Conservation (phyloP, 768 basidiomycete species). For the Pisolithus sp. region DNA sequence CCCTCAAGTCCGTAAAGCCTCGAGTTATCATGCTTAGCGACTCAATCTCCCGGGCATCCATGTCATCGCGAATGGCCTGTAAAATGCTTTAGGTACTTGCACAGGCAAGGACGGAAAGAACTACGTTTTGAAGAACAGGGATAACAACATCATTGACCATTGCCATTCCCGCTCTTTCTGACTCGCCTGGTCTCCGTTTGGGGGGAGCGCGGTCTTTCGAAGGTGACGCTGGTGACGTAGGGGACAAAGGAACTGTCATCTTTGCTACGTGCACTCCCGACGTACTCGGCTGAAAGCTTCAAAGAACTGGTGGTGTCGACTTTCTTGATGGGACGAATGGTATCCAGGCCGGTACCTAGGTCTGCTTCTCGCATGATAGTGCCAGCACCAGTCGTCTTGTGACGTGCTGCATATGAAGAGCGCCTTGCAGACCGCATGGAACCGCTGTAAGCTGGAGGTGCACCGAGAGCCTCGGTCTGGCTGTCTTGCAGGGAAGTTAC, state of each 20-base stretch:
- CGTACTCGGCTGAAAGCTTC: slow-evolving; percentile 71
- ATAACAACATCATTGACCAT: slow-evolving; percentile 83
- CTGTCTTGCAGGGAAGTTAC: slow-evolving; percentile 27
- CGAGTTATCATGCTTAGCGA: slow-evolving; percentile 83
- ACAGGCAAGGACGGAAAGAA: slow-evolving; percentile 9
- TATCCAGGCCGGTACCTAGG: slow-evolving; percentile 82
- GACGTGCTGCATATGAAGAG: slow-evolving; percentile 75
- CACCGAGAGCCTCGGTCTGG: slow-evolving; percentile 39
- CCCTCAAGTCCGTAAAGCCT: slow-evolving; percentile 83
- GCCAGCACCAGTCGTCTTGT: slow-evolving; percentile 53
- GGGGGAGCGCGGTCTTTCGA: slow-evolving; percentile 34
- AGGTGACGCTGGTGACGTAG: slow-evolving; percentile 40
- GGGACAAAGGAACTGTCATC: slow-evolving; percentile 41
- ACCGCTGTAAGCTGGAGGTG: slow-evolving; percentile 70
- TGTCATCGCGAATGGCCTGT: slow-evolving; percentile 72
- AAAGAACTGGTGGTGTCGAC: slow-evolving; percentile 77
- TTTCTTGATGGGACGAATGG: slow-evolving; percentile 90
- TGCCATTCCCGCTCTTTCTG: slow-evolving; percentile 54
- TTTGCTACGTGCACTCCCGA: slow-evolving; percentile 59
- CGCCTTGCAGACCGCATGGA: slow-evolving; percentile 58
- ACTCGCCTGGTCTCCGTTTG: slow-evolving; percentile 48
- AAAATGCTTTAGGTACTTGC: slow-evolving; percentile 2
- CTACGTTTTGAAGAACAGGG: slow-evolving; percentile 69
- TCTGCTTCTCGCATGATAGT: slow-evolving; percentile 77
- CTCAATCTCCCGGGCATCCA: slow-evolving; percentile 85